A percentile compares a stretch with the other conserved stretches of the same genome.
phyloP scores from a whole-genome alignment of 208 protist species.

The Leptomonas pyrrhocoris region DNA sequence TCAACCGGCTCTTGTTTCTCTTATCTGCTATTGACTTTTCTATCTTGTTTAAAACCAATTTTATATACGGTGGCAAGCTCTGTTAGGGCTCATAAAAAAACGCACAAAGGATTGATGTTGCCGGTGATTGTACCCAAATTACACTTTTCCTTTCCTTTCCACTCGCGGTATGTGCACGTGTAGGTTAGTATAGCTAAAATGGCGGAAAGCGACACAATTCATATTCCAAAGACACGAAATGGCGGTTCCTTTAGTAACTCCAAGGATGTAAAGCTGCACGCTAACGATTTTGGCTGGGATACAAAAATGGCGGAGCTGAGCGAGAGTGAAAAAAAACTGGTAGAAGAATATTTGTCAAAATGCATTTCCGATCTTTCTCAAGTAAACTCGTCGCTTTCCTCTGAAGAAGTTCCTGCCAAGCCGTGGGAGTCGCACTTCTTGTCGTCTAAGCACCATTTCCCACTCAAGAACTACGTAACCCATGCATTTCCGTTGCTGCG shows the following conservation, averaged over 20 bases:
- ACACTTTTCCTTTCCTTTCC: too few species aligned
- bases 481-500: conserved; percentile 71
- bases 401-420: conserved; percentile 8
- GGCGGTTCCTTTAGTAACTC: conserved; percentile 60
- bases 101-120: too few species aligned
- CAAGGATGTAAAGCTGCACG: conserved; percentile 64
- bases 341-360: conserved; percentile 37
- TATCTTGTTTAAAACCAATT: too few species aligned
- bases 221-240: conserved; percentile 30
- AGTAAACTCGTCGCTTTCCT: neutral
- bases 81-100: too few species aligned
- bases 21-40: too few species aligned
- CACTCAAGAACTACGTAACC: conserved; percentile 82
- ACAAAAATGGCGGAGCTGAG: conserved; percentile 50
- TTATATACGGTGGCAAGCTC: too few species aligned
- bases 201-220: neutral
- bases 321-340: conserved; percentile 25
- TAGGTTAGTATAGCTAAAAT: neutral
- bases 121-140: too few species aligned
- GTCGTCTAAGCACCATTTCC: conserved; percentile 67
- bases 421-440: conserved; percentile 66
- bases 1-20: too few species aligned
- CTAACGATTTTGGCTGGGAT: conserved; percentile 70
- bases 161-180: too few species aligned
- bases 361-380: neutral